A percentile compares a stretch with the other conserved stretches of the same genome.
These are phyloP conservation scores for Penicillium paxilli DNA, from an alignment of 495 filamentous ascomycete genomes.

Conservation along the genomic window DNA sequence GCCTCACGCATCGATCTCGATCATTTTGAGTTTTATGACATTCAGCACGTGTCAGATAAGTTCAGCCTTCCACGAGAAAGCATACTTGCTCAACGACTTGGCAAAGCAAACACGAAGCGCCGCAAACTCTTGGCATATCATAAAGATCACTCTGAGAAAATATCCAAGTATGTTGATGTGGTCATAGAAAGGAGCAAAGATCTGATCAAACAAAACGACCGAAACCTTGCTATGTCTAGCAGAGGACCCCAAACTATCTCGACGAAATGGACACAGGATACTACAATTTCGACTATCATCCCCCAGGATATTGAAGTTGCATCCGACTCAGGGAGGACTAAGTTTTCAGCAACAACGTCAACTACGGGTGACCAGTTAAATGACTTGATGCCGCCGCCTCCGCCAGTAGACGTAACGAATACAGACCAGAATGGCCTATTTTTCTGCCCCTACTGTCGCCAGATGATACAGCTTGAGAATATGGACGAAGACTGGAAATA, in stretches of 20 bases:
- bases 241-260: neutral
- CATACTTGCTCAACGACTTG: neutral
- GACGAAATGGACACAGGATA: neutral
- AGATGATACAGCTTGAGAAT: neutral
- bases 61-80: neutral
- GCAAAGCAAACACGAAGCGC: conserved; percentile 4
- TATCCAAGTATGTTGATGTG: neutral
- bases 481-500: neutral
- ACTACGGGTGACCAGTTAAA: neutral
- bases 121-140: conserved; percentile 2
- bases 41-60: neutral
- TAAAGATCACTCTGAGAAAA: neutral
- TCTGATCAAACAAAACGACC: neutral
- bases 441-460: neutral
- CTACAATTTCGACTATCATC: neutral
- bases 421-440: neutral
- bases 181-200: neutral
- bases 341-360: neutral
- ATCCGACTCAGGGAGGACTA: neutral
- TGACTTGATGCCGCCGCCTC: neutral
- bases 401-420: neutral
- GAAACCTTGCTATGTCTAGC: neutral
- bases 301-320: neutral
- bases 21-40: neutral
- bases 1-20: neutral